Base-by-base conservation (phyloP, 2,329 filamentous ascomycete genomes). In the Stylonectria norvegica region DNA sequence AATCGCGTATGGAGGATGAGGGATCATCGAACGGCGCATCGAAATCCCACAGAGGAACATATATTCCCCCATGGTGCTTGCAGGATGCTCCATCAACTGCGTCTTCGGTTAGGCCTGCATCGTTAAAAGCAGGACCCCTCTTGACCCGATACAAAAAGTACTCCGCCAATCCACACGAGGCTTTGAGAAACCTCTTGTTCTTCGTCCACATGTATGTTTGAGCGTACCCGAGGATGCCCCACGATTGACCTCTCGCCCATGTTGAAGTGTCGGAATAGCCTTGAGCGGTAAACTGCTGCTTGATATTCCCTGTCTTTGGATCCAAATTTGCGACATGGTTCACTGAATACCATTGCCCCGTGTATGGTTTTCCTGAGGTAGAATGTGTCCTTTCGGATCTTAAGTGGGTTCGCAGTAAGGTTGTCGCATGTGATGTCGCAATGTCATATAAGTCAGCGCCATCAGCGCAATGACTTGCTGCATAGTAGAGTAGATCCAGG, bases 171-270 rank as follows among this genome's bases (percentile, higher is more conserved):
- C 63, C 62, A 5, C 67, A 65, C 0, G 74, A 66, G 0, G 71
- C 69, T 0, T 64, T 45, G 0, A 75, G 54, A 34, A 73, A 75
- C 0, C 38, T 49, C 0, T 42, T 17, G 4, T 70, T 63, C 12
- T 67, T 68, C 0, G 71, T 75, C 69, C 70, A 74, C 17, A 52
- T 58, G 40, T 72, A 75, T 0, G 68, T 70, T 45, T 75, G 71
- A 1, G 70, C 61, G 37, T 71, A 75, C 0, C 72, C 72, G 29
- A 73, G 55, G 6, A 75, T 68, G 0, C 63, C 65, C 72, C 72
- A 76, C 0, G 70, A 67, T 40, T 76, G 72, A 0, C 72, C 73
- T 2, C 73, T 61, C 1, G 66, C 58, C 73, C 73, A 76, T 0
- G 70, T 73, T 0, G 69, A 73, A 10, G 60, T 49, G 34, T 71